Conservation (phyloP, 2,329 filamentous ascomycete genomes). For the Cercospora zeina region DNA sequence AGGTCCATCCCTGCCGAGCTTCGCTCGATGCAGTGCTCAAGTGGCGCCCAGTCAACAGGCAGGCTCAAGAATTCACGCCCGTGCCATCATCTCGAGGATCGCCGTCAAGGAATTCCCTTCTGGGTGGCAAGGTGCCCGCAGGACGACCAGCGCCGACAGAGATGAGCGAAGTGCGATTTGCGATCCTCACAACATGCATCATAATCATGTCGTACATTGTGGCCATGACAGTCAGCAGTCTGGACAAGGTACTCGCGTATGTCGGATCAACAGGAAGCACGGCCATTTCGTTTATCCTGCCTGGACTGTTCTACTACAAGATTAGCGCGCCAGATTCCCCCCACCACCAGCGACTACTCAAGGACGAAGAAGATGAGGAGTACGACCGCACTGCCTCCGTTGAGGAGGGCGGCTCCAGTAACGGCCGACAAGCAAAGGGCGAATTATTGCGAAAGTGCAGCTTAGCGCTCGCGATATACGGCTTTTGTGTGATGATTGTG, state of each 20-base stretch:
- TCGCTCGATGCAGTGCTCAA: conserved; percentile 90
- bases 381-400: conserved; percentile 58
- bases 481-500: conserved; percentile 81
- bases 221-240: conserved; percentile 83
- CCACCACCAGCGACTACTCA: conserved; percentile 81
- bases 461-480: conserved; percentile 77
- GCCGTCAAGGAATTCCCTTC: conserved; percentile 36
- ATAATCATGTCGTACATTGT: conserved; percentile 82
- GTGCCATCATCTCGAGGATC: conserved; percentile 32
- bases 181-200: conserved; percentile 81
- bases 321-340: conserved; percentile 87
- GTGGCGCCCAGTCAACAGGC: conserved; percentile 66
- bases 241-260: conserved; percentile 90
- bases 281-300: conserved; percentile 94
- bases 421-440: conserved; percentile 47
- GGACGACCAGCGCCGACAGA: conserved; percentile 44
- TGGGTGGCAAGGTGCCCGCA: conserved; percentile 32
- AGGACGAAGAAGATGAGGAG: conserved; percentile 84
- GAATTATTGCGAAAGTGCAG: conserved; percentile 68
- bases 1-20: conserved; percentile 94
- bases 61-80: conserved; percentile 34
- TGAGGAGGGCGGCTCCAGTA: conserved; percentile 51
- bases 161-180: conserved; percentile 88
- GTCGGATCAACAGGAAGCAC: conserved; percentile 94
- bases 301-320: conserved; percentile 97